Evolutionary conservation across 257 asterid species (phyloP).

Genomic region (Plantago ovata): DNA sequence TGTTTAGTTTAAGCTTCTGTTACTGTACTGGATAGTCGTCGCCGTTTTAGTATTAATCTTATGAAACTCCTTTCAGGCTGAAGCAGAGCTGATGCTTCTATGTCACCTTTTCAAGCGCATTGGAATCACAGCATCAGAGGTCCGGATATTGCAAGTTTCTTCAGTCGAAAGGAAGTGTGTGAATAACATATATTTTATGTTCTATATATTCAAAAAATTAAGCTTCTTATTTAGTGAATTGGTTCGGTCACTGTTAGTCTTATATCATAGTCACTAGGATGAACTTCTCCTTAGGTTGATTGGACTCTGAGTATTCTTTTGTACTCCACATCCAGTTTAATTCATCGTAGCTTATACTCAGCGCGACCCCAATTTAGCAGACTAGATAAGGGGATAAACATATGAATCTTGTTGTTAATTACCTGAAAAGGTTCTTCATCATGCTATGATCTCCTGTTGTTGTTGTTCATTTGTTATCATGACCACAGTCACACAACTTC

Average conservation of each 20-base stretch:
- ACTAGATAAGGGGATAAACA: no score
- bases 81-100: slow-evolving; percentile 92
- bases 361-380: no score
- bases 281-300: slow-evolving; percentile 1
- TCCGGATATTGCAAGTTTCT: slow-evolving; percentile 91
- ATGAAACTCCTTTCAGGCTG: slow-evolving; percentile 57
- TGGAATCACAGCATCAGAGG: slow-evolving; percentile 92
- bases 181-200: neutral
- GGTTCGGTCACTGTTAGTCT: no score
- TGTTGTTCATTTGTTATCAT: no score
- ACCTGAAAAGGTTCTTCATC: no score
- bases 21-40: neutral
- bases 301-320: neutral
- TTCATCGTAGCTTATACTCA: no score
- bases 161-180: slow-evolving; percentile 90
- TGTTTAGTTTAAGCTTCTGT: slow-evolving; percentile 1
- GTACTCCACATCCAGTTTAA: no score
- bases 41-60: slow-evolving; percentile 6
- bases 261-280: no score
- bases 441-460: no score
- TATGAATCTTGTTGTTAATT: no score
- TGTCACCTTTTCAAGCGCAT: slow-evolving; percentile 89
- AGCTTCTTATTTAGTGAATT: neutral
- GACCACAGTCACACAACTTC: no score
- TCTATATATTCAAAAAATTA: neutral